Evolutionary conservation across 1,284 basidiomycete genomes (phyloP).

Genomic region (Ganoderma multipileum): DNA sequence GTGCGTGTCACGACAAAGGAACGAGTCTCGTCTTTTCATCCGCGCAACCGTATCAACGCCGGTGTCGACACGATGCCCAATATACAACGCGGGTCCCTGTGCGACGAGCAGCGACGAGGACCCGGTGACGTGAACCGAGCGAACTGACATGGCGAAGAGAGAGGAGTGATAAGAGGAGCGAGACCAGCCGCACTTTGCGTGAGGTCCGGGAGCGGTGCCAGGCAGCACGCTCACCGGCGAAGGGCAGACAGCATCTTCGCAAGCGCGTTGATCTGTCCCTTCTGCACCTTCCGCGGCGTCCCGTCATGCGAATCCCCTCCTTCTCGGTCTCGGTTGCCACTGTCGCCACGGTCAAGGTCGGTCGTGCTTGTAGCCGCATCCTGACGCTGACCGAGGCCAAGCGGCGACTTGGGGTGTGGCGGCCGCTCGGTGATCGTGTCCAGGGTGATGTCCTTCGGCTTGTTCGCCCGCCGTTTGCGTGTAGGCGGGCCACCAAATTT

Average conservation of each 20-base stretch:
- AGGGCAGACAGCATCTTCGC: slow-evolving; percentile 85
- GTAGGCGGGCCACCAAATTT: slow-evolving; percentile 65
- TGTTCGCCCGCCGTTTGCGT: slow-evolving; percentile 70
- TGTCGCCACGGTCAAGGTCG: slow-evolving; percentile 55
- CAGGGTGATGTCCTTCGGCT: slow-evolving; percentile 64
- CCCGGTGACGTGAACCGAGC: slow-evolving; percentile 7
- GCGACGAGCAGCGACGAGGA: slow-evolving; percentile 22
- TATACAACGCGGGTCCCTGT: slow-evolving; percentile 16
- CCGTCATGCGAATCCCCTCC: slow-evolving; percentile 37
- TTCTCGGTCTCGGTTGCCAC: slow-evolving; percentile 45
- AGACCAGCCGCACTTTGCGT: slow-evolving; percentile 14
- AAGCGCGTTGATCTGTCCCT: slow-evolving; percentile 82
- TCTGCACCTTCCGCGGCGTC: slow-evolving; percentile 79
- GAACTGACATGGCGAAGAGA: slow-evolving; percentile 8
- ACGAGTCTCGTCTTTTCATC: slow-evolving; percentile 25
- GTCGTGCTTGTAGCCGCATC: slow-evolving; percentile 75
- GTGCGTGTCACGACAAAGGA: slow-evolving; percentile 30
- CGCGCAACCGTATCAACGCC: slow-evolving; percentile 22
- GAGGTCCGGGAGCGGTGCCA: slow-evolving; percentile 15
- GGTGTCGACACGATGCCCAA: slow-evolving; percentile 25
- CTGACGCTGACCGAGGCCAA: slow-evolving; percentile 43
- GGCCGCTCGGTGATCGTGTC: slow-evolving; percentile 79
- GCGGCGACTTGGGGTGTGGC: slow-evolving; percentile 46
- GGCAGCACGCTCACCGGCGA: slow-evolving; percentile 55
- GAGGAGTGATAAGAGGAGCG: slow-evolving; percentile 1